Conservation (phyloP, 2,329 filamentous ascomycete species). For the Penicillium sp. region DNA sequence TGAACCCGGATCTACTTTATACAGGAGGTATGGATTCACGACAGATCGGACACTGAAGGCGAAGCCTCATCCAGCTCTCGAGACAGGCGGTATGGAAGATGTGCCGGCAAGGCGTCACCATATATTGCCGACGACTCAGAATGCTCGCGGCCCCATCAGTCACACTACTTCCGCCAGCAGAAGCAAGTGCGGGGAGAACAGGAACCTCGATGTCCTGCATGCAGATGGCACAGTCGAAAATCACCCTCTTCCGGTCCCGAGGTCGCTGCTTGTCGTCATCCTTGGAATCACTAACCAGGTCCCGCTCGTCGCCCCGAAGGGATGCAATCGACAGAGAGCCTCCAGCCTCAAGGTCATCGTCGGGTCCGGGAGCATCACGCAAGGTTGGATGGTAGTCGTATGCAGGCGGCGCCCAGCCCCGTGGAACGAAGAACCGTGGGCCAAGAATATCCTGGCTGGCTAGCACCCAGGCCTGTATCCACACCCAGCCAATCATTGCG, state of each 20-base stretch:
- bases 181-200: slow-evolving; percentile 54
- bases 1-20: slow-evolving; percentile 40
- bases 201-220: slow-evolving; percentile 87
- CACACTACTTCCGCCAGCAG: slow-evolving; percentile 46
- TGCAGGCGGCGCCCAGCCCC: slow-evolving; percentile 57
- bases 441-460: slow-evolving; percentile 78
- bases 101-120: slow-evolving; percentile 95
- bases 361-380: slow-evolving; percentile 47
- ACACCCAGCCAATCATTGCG: slow-evolving; percentile 70
- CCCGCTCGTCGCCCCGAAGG: slow-evolving; percentile 48
- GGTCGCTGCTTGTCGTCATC: slow-evolving; percentile 40
- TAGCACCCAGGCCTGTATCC: slow-evolving; percentile 77
- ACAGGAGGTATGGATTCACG: slow-evolving; percentile 81
- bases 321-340: slow-evolving; percentile 69
- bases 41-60: slow-evolving; percentile 92
- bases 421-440: slow-evolving; percentile 76
- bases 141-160: slow-evolving; percentile 54
- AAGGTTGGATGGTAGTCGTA: slow-evolving; percentile 96
- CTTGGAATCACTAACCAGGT: slow-evolving; percentile 34
- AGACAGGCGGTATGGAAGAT: slow-evolving; percentile 90
- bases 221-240: slow-evolving; percentile 92
- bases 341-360: slow-evolving; percentile 74
- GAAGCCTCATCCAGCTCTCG: slow-evolving; percentile 92
- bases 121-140: slow-evolving; percentile 76
- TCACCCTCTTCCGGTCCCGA: slow-evolving; percentile 50